These are phyloP conservation scores for Claviceps humidiphila DNA, from an alignment of 2,329 filamentous ascomycete genomes.

Conservation along the genomic window DNA sequence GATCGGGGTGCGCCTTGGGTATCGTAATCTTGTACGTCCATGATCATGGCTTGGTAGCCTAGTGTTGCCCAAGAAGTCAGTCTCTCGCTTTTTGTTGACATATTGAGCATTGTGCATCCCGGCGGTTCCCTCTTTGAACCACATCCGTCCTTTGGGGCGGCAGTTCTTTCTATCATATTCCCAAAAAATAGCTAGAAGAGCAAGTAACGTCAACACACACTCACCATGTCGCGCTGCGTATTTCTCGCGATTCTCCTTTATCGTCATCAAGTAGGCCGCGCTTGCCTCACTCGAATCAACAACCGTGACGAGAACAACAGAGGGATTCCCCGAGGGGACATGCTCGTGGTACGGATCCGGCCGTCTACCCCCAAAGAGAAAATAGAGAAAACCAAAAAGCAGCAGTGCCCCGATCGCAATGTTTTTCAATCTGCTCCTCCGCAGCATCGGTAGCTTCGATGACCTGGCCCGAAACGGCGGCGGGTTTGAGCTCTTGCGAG, in stretches of 20 bases:
- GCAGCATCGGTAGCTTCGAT: constrained; percentile 37
- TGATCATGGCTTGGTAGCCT: constrained; percentile 67
- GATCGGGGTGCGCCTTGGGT: constrained; percentile 44
- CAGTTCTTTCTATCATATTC: too few relatives aligned
- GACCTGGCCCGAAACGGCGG: constrained; percentile 55
- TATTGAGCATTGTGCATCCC: too few relatives aligned
- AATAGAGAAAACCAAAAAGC: constrained; percentile 45
- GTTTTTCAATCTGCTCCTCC: constrained; percentile 50
- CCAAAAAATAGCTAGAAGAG: too few relatives aligned
- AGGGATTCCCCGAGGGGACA: constrained; percentile 40
- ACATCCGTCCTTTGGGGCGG: too few relatives aligned
- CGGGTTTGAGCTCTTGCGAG: constrained; percentile 69
- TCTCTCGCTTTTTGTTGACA: not conserved
- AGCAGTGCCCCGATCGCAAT: constrained; percentile 40
- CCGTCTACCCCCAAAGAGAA: constrained; percentile 32
- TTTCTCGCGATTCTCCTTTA: constrained; percentile 69
- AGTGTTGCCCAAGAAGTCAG: not conserved
- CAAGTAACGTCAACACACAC: constrained; percentile 10
- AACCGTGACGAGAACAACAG: constrained; percentile 72
- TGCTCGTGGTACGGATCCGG: constrained; percentile 20
- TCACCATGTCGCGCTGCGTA: constrained; percentile 82
- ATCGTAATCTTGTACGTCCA: constrained; percentile 63
- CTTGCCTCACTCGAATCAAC: constrained; percentile 56
- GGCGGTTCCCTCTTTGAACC: too few relatives aligned
- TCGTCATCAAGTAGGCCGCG: constrained; percentile 53